Conservation (phyloP, 2,329 filamentous ascomycete species). For the Ophiostoma fasciatum region DNA sequence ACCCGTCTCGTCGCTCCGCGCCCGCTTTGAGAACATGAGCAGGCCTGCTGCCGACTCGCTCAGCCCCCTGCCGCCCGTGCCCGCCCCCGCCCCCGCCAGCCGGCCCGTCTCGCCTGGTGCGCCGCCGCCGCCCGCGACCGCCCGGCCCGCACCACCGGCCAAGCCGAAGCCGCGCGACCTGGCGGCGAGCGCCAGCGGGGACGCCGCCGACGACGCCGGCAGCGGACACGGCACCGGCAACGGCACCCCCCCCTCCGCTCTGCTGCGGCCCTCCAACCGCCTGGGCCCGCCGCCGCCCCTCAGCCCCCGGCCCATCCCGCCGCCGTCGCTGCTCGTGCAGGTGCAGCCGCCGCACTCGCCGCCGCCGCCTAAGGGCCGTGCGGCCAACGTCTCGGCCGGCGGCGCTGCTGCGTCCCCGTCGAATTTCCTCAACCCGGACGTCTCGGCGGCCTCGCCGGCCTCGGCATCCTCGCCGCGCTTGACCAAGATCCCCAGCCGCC, state of each 20-base stretch:
- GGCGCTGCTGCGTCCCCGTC: slow-evolving; percentile 27
- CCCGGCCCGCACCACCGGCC: slow-evolving; percentile 19
- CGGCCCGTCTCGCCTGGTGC: slow-evolving; percentile 23
- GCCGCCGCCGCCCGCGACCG: slow-evolving; percentile 29
- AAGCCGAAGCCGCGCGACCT: slow-evolving; percentile 23
- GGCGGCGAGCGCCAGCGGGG: too few species aligned
- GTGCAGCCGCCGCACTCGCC: slow-evolving; percentile 59
- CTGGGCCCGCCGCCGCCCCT: slow-evolving; percentile 30
- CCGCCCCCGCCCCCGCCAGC: slow-evolving; percentile 13
- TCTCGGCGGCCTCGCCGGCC: slow-evolving; percentile 23
- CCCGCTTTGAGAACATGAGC: slow-evolving; percentile 67
- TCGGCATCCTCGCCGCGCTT: slow-evolving; percentile 29
- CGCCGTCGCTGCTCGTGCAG: slow-evolving; percentile 53
- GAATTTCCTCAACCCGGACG: slow-evolving; percentile 35
- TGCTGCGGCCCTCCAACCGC: slow-evolving; percentile 24
- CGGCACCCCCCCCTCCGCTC: not conserved
- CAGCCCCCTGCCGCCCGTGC: slow-evolving; percentile 3
- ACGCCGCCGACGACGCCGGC: not conserved
- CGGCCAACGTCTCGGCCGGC: slow-evolving; percentile 18
- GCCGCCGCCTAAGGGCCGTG: slow-evolving; percentile 41
- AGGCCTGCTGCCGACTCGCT: slow-evolving; percentile 25
- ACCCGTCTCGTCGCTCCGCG: slow-evolving; percentile 67
- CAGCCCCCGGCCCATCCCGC: slow-evolving; percentile 28
- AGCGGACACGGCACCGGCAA: not conserved
- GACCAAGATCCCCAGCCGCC: slow-evolving; percentile 40